Evolutionary conservation across 371 early-diverging fungal species (phyloP).

Genomic region (Catenaria anguillulae): DNA sequence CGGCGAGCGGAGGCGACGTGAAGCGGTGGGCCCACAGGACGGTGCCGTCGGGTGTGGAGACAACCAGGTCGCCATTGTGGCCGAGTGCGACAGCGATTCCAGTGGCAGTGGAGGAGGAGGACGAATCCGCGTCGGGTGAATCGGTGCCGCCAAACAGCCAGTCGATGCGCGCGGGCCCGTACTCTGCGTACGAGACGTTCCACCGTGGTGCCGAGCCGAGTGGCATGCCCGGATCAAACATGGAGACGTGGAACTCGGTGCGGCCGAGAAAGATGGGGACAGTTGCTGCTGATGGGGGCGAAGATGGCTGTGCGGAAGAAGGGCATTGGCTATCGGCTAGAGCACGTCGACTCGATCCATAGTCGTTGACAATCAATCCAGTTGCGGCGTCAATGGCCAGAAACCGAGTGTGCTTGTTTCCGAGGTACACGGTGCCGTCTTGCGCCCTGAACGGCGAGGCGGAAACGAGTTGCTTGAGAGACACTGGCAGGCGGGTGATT

Average conservation of each 20-base stretch:
- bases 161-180: slow-evolving; percentile 10
- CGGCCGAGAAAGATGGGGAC: slow-evolving; percentile 4
- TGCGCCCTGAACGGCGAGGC: slow-evolving; percentile 39
- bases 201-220: slow-evolving; percentile 9
- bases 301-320: no score
- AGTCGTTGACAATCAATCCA: slow-evolving; percentile 40
- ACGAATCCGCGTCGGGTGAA: background rate
- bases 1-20: slow-evolving; percentile 18
- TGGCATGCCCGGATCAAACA: background rate
- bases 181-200: slow-evolving; percentile 27
- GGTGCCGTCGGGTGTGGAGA: background rate
- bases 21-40: slow-evolving; percentile 10
- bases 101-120: background rate
- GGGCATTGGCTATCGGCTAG: no score
- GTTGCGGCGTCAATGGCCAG: slow-evolving; percentile 51
- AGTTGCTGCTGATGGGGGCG: no score
- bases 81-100: background rate
- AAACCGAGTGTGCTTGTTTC: slow-evolving; percentile 46
- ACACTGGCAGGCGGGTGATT: slow-evolving; percentile 48
- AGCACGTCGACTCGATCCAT: slow-evolving; percentile 15
- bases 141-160: background rate
- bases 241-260: slow-evolving; percentile 6
- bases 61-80: background rate
- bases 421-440: slow-evolving; percentile 47
- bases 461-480: slow-evolving; percentile 49